These are phyloP conservation scores for Fonsecaea pugnacius DNA, from an alignment of 2,329 filamentous ascomycete genomes.

Conservation along the genomic window DNA sequence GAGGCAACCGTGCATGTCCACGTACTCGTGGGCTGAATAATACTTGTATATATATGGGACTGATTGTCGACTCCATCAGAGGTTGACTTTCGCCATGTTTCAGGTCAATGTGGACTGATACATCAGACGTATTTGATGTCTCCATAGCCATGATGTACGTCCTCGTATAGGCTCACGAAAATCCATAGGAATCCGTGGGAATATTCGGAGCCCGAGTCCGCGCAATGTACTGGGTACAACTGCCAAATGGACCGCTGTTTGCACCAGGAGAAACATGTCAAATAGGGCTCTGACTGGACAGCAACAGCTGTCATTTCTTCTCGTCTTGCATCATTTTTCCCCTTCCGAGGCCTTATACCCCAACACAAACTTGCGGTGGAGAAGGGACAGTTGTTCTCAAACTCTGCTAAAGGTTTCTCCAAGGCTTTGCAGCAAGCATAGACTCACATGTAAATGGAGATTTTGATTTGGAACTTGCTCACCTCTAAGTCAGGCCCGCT, in stretches of 20 bases:
- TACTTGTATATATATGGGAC: constrained; percentile 14
- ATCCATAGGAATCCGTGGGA: not conserved
- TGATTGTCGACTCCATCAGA: not conserved
- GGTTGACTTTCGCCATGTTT: not conserved
- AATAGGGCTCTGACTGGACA: not conserved
- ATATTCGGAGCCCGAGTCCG: not conserved
- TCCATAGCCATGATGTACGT: not conserved
- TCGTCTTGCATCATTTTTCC: not conserved
- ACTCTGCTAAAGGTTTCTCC: not conserved
- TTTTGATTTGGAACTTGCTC: not conserved
- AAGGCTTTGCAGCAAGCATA: not conserved
- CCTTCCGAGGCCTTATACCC: not conserved
- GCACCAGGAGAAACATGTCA: not conserved
- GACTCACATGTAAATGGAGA: not conserved
- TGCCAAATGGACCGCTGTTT: not conserved
- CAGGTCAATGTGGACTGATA: constrained; percentile 6
- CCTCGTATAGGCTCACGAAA: not conserved
- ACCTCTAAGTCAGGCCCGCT: constrained; percentile 1
- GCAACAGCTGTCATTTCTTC: not conserved
- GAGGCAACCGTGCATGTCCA: constrained; percentile 7
- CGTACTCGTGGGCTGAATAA: constrained; percentile 11
- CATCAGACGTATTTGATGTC: constrained; percentile 2
- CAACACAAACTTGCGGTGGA: not conserved
- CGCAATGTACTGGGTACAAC: not conserved
- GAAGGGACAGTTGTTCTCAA: not conserved